phyloP scores from a whole-genome alignment of 768 basidiomycete species.

The Cystofilobasidium ferigula region DNA sequence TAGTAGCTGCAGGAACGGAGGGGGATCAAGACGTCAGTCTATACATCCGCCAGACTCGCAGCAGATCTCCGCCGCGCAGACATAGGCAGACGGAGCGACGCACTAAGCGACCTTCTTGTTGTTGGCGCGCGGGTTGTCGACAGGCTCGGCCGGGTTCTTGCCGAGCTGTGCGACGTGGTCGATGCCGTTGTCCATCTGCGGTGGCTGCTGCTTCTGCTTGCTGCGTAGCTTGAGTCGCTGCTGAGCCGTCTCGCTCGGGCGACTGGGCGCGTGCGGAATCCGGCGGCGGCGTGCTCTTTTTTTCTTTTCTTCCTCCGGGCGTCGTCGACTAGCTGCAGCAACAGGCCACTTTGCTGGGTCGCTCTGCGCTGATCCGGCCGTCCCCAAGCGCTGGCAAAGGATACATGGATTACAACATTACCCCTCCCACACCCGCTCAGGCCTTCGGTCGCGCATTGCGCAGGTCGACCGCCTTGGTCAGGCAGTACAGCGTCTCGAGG shows the following conservation, averaged over 20 bases:
- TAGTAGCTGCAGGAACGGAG: conserved; percentile 15
- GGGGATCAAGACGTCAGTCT: background rate
- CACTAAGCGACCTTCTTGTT: conserved; percentile 27
- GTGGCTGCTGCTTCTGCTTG: too few relatives aligned
- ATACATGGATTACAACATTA: too few relatives aligned
- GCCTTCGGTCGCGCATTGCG: background rate
- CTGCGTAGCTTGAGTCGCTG: too few relatives aligned
- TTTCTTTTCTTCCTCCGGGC: too few relatives aligned
- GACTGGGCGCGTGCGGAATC: too few relatives aligned
- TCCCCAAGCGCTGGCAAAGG: too few relatives aligned
- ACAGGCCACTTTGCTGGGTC: too few relatives aligned
- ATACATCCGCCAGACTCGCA: background rate
- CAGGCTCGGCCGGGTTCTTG: background rate
- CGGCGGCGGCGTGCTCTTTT: too few relatives aligned
- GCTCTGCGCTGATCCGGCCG: too few relatives aligned
- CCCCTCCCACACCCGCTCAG: too few relatives aligned
- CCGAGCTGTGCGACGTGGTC: conserved; percentile 2
- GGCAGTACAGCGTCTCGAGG: conserved; percentile 22
- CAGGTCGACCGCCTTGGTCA: conserved; percentile 19
- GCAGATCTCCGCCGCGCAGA: background rate
- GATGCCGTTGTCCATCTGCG: conserved; percentile 9
- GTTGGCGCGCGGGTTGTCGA: background rate
- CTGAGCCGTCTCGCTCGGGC: too few relatives aligned
- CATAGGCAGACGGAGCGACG: background rate
- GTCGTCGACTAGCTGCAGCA: too few relatives aligned